A percentile compares a stretch with the other conserved stretches of the same genome.
Evolutionary conservation across 202 grass and related monocot genomes (phyloP).

Genomic region (Zizania palustris): DNA sequence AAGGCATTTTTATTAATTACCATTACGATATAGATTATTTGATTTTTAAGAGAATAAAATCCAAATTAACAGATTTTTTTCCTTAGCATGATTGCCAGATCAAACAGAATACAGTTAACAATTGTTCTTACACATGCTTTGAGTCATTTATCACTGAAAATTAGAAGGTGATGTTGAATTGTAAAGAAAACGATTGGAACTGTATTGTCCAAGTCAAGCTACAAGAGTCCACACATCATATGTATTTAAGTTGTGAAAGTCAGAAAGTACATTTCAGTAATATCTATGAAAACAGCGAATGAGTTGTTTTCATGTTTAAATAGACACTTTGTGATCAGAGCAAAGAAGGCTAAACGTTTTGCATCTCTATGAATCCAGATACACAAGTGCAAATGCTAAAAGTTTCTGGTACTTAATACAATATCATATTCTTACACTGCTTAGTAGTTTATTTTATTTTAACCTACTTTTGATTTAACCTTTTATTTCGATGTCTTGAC

Average conservation of each 20-base stretch:
- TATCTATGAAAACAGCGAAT: not conserved
- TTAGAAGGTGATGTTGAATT: not conserved
- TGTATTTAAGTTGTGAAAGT: not conserved
- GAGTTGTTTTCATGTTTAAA: constrained; percentile 18
- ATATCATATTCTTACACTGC: constrained; percentile 17
- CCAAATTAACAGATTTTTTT: not conserved
- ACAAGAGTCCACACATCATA: not conserved
- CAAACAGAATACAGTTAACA: not conserved
- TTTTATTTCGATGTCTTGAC: constrained; percentile 41
- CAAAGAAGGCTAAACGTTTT: not conserved
- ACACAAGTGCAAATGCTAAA: not conserved
- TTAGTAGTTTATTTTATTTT: constrained; percentile 20
- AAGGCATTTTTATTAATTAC: constrained; percentile 10
- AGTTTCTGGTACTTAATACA: constrained; percentile 13
- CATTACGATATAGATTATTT: not conserved
- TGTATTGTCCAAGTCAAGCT: not conserved
- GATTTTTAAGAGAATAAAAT: constrained; percentile 18
- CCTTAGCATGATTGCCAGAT: not conserved
- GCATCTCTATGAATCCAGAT: not conserved
- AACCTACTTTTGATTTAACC: constrained; percentile 26
- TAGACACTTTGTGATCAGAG: constrained; percentile 1
- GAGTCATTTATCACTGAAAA: not conserved
- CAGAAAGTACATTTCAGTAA: not conserved
- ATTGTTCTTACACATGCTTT: not conserved
- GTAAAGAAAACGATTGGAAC: not conserved